phyloP scores from a whole-genome alignment of 2,329 filamentous ascomycete species.

The Alternaria triticimaculans region DNA sequence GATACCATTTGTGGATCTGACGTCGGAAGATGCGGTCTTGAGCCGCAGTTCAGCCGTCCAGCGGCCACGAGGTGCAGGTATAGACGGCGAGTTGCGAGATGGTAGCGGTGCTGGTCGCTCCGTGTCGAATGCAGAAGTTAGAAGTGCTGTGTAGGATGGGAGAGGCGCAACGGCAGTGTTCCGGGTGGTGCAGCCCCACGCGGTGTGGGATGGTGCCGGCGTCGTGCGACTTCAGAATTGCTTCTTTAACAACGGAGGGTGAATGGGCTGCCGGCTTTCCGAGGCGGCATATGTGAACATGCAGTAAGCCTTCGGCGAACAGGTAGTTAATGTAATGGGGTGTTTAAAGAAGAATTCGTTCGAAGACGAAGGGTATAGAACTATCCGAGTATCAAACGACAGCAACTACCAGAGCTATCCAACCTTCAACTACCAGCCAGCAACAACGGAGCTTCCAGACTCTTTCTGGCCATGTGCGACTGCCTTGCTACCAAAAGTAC shows the following conservation, averaged over 20 bases:
- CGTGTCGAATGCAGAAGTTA: constrained; percentile 24
- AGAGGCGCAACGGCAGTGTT: constrained; percentile 3
- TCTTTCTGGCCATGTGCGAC: background rate
- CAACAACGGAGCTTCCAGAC: background rate
- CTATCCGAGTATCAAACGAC: background rate
- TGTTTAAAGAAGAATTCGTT: background rate
- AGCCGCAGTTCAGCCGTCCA: constrained; percentile 17
- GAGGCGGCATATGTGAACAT: background rate
- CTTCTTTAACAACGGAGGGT: background rate
- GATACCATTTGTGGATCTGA: constrained; percentile 8
- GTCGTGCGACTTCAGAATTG: background rate
- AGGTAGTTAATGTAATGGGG: background rate
- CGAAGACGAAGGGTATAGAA: constrained; percentile 17
- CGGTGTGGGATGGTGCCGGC: constrained; percentile 4
- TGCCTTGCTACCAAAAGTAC: background rate
- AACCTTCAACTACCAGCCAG: constrained; percentile 7
- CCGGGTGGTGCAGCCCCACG: constrained; percentile 8
- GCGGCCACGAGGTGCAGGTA: constrained; percentile 17
- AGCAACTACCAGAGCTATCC: background rate
- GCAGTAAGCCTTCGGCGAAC: background rate
- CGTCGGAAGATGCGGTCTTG: constrained; percentile 28
- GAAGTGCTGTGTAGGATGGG: constrained; percentile 1
- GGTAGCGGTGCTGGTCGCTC: constrained; percentile 29
- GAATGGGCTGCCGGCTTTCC: background rate
- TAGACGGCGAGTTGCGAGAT: constrained; percentile 17